Evolutionary conservation across 2,329 filamentous ascomycete genomes (phyloP).

Genomic region (Helotiales sp.): DNA sequence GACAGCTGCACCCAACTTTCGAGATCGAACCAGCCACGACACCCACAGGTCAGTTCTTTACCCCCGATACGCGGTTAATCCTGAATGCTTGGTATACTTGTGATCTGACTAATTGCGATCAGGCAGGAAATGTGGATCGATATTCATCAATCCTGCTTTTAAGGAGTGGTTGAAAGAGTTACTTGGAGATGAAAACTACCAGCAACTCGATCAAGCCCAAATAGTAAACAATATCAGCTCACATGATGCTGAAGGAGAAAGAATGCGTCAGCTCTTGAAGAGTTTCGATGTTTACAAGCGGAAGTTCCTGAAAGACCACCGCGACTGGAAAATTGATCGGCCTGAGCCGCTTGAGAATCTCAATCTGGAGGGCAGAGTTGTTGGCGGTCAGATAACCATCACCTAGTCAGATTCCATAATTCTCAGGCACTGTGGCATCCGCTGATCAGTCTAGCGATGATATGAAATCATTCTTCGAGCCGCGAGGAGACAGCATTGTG

Average conservation of each 20-base stretch:
- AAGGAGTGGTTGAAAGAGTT: slow-evolving; percentile 16
- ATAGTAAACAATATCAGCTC: slow-evolving; percentile 12
- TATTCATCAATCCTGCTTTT: slow-evolving; percentile 24
- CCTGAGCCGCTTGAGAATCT: slow-evolving; percentile 8
- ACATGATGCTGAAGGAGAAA: slow-evolving; percentile 15
- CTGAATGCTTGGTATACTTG: too few relatives aligned
- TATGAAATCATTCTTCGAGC: slow-evolving; percentile 19
- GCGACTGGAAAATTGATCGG: slow-evolving; percentile 4
- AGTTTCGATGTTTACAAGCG: slow-evolving; percentile 13
- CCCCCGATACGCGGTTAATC: too few relatives aligned
- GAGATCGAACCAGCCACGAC: slow-evolving; percentile 1
- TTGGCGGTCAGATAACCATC: slow-evolving; percentile 13
- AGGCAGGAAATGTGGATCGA: slow-evolving; percentile 19
- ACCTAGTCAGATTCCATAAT: background rate
- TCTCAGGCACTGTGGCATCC: background rate
- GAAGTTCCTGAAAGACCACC: background rate
- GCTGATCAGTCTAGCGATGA: background rate
- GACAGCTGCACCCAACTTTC: slow-evolving; percentile 14
- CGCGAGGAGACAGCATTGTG: slow-evolving; percentile 32
- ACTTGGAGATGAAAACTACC: slow-evolving; percentile 7
- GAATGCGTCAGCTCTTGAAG: slow-evolving; percentile 16
- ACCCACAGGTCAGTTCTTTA: background rate
- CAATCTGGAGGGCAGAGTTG: background rate
- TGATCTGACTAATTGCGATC: background rate
- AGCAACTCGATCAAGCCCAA: slow-evolving; percentile 7